Evolutionary conservation across 257 asterid species (phyloP).

Genomic region (Osmanthus fragrans): DNA sequence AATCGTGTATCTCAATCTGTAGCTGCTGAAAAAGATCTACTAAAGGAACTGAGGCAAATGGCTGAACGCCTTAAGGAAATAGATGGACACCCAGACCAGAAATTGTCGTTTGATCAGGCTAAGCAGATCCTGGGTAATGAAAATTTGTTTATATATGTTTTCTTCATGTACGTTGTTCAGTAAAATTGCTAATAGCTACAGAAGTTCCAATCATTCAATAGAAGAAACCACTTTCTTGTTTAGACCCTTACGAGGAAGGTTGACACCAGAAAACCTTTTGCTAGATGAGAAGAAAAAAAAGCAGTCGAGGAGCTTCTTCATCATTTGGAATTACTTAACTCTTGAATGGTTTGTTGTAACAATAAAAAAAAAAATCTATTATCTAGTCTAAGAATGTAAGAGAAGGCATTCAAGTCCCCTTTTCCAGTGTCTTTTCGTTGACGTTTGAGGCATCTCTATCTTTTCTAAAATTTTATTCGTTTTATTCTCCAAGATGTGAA

Average conservation of each 20-base stretch:
- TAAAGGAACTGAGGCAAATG: conserved; percentile 73
- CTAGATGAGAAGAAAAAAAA: neutral
- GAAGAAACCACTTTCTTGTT: neutral
- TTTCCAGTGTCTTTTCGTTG: neutral
- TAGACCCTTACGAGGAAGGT: neutral
- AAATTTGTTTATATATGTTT: neutral
- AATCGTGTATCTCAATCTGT: conserved; percentile 44
- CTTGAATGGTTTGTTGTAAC: neutral
- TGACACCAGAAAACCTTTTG: neutral
- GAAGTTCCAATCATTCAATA: neutral
- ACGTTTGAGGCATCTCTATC: neutral
- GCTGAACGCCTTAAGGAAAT: conserved; percentile 62
- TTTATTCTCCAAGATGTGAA: neutral
- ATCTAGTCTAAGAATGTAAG: neutral
- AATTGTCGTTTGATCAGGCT: conserved; percentile 53
- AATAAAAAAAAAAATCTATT: neutral
- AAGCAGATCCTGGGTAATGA: conserved; percentile 59
- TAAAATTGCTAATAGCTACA: neutral
- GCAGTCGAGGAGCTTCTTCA: neutral
- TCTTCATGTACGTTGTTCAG: neutral
- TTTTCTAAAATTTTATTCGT: neutral
- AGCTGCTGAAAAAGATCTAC: conserved; percentile 64
- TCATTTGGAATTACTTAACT: neutral
- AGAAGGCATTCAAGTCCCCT: neutral
- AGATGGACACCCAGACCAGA: conserved; percentile 60